These are phyloP conservation scores for Babesia caballi DNA, from an alignment of 169 alveolate species.

Conservation along the genomic window DNA sequence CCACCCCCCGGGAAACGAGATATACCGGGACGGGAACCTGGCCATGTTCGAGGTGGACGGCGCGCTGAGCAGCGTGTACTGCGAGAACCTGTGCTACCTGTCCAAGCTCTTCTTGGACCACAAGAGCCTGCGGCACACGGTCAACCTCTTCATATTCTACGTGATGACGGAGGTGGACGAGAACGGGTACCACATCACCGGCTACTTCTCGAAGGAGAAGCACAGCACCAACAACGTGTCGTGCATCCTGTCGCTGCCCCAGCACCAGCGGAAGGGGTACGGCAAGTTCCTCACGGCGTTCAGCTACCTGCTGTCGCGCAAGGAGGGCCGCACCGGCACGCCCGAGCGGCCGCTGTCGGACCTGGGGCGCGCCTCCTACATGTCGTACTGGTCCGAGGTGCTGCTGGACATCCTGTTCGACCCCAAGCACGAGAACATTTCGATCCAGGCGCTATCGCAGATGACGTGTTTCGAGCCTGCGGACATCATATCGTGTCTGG, in stretches of 20 bases:
- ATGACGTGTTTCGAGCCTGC: constrained; percentile 83
- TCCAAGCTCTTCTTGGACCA: constrained; percentile 96
- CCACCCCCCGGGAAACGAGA: constrained; percentile 98
- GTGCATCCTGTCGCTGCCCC: constrained; percentile 87
- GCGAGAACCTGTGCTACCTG: constrained; percentile 94
- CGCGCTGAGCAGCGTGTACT: constrained; percentile 85
- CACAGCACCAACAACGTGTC: constrained; percentile 86
- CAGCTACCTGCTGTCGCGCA: constrained; percentile 88
- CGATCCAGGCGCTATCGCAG: constrained; percentile 77
- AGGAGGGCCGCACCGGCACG: constrained; percentile 92
- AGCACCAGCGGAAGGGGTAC: constrained; percentile 89
- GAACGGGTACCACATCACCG: constrained; percentile 87
- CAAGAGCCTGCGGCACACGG: constrained; percentile 89
- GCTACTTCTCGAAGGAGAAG: constrained; percentile 89
- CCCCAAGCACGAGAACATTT: constrained; percentile 41
- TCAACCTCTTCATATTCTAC: constrained; percentile 87
- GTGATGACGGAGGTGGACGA: constrained; percentile 89
- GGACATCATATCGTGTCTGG: constrained; percentile 84
- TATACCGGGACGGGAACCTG: constrained; percentile 87
- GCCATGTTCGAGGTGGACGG: constrained; percentile 97
- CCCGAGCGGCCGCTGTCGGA: constrained; percentile 98
- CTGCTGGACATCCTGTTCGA: constrained; percentile 74
- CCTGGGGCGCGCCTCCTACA: constrained; percentile 93
- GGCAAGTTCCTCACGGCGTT: constrained; percentile 86
- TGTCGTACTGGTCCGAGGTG: constrained; percentile 92